Percentiles rank a stretch among this genome's conserved stretches.
These are phyloP conservation scores for Eimeria necatrix DNA, from an alignment of 169 alveolate genomes.

Conservation along the genomic window DNA sequence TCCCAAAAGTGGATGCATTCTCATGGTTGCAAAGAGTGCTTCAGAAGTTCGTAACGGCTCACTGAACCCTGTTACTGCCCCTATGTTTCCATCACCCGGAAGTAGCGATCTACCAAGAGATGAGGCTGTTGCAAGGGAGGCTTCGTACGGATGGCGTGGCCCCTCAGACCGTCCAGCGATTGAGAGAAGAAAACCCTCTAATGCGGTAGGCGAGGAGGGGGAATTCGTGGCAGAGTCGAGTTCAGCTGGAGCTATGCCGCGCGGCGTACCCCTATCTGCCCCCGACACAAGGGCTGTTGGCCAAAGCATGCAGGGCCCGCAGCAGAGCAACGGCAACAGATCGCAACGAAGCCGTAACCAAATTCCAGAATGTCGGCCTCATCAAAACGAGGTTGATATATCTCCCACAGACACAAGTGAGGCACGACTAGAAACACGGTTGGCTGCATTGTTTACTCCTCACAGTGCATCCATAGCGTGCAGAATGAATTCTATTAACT, in stretches of 20 bases:
- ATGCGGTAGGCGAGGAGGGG: neutral
- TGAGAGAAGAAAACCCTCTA: neutral
- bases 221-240: neutral
- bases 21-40: slow-evolving; percentile 66
- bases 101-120: neutral
- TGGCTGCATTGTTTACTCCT: no score
- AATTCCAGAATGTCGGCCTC: no score
- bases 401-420: no score
- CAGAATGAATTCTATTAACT: no score
- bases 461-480: no score
- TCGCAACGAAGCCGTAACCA: neutral
- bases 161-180: neutral
- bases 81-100: neutral
- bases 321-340: neutral
- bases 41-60: slow-evolving; percentile 16
- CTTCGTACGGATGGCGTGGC: neutral
- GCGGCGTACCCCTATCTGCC: neutral
- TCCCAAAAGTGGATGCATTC: slow-evolving; percentile 49
- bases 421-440: no score
- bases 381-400: no score
- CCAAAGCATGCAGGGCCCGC: neutral
- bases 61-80: neutral
- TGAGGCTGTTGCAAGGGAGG: neutral
- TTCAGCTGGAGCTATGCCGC: neutral
- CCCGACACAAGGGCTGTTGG: neutral